Conservation (phyloP, 2,329 filamentous ascomycete species). For the Fusarium sp. region DNA sequence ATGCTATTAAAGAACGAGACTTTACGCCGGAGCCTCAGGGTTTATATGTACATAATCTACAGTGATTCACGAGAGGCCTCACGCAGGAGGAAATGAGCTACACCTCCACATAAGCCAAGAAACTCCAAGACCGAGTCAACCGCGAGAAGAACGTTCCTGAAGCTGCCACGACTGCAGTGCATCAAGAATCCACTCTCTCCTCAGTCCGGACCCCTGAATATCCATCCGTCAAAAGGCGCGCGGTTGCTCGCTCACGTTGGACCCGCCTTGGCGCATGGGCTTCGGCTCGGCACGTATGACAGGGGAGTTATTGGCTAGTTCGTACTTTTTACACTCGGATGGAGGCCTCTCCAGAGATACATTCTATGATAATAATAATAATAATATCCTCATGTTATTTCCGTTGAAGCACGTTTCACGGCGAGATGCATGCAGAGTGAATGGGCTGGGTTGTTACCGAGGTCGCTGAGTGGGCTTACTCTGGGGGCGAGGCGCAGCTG, state of each 20-base stretch:
- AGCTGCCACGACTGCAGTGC: constrained; percentile 44
- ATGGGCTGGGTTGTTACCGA: background rate
- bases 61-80: constrained; percentile 37
- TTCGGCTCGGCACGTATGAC: constrained; percentile 24
- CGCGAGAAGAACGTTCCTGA: constrained; percentile 21
- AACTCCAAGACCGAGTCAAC: constrained; percentile 40
- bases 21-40: background rate
- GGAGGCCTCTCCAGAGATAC: background rate
- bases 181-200: constrained; percentile 28
- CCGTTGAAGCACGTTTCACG: background rate
- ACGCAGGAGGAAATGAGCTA: background rate
- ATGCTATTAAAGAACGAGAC: constrained; percentile 1
- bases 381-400: too few relatives aligned
- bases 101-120: constrained; percentile 29
- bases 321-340: background rate
- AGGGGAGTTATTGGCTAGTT: constrained; percentile 9
- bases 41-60: constrained; percentile 17
- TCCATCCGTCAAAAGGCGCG: constrained; percentile 10
- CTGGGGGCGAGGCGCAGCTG: background rate
- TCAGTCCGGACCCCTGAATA: constrained; percentile 14
- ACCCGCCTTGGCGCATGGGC: constrained; percentile 30
- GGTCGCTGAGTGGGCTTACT: background rate
- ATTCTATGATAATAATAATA: background rate
- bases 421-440: background rate
- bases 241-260: constrained; percentile 1